phyloP scores from a whole-genome alignment of 2,329 filamentous ascomycete species.

The Domatiomyces catenatus region DNA sequence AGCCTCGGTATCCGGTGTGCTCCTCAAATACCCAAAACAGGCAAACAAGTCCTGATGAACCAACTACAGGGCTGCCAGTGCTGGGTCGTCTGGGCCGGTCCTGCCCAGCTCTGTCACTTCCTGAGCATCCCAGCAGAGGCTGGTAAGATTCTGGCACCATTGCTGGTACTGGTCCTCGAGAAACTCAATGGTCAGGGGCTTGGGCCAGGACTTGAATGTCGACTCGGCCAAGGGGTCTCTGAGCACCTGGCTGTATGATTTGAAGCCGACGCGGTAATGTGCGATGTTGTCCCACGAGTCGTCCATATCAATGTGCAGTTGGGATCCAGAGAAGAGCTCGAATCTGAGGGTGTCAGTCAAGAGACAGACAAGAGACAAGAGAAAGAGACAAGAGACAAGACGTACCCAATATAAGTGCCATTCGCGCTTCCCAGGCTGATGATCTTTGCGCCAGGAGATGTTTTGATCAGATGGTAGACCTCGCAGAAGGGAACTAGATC shows the following conservation, averaged over 20 bases:
- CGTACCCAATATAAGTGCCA: conserved; percentile 6
- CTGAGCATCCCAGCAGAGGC: conserved; percentile 15
- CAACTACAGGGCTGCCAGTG: not conserved
- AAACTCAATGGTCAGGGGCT: conserved; percentile 17
- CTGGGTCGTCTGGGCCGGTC: conserved; percentile 1
- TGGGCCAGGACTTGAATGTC: conserved; percentile 14
- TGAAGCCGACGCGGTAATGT: conserved; percentile 16
- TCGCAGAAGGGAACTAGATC: conserved; percentile 17
- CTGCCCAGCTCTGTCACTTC: conserved; percentile 14
- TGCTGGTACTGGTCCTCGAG: conserved; percentile 14
- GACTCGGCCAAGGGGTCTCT: conserved; percentile 12
- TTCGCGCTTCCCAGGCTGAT: conserved; percentile 14
- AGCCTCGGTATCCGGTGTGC: not conserved
- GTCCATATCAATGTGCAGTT: conserved; percentile 18
- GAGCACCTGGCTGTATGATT: conserved; percentile 14
- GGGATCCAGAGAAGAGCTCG: conserved; percentile 15
- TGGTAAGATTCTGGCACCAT: conserved; percentile 14
- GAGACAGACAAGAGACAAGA: no score
- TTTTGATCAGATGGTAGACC: conserved; percentile 17
- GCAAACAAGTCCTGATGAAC: not conserved
- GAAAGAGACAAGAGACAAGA: not conserved
- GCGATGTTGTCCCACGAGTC: conserved; percentile 17
- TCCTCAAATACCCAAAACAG: not conserved
- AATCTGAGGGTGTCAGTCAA: conserved; percentile 6
- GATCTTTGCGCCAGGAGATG: conserved; percentile 15